Base-by-base conservation (phyloP, 208 protist genomes). In the Sergeia podlipaevii region DNA sequence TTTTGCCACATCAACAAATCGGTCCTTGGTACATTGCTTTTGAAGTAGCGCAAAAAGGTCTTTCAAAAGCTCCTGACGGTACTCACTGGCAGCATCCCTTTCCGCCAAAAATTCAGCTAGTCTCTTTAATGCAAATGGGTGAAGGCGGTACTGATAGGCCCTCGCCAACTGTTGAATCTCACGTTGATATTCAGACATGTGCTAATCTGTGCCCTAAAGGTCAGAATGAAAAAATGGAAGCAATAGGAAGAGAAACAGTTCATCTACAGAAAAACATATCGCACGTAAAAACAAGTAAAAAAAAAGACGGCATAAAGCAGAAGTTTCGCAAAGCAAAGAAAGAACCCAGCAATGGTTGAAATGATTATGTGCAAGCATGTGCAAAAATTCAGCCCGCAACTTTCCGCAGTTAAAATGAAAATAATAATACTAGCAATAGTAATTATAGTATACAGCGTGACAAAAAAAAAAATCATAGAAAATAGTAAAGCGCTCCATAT, bases 41-140 rank as follows among this genome's bases (percentile, higher is more conserved):
- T 86, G 74, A 38, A 94, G 64, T 1, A 86, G 38, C 18, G 64
- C 23, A 55, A 94, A 94, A 18, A 94, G 28, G 27, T 90, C 86
- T 27, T 78, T 65, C 29, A 93, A 56, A 18, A 80, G 52, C 46
- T 69, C 56, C 21, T 65, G 65, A n/a, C 72, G 74, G 38, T 63
- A 52, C 30, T 74, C 68, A 27, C 65, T 58, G 38, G 73, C 68
- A 10, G 48, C 53, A n/a, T 59, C 63, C 11, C 74, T 49, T 27
- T 64, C 72, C 41, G 38, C 59, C 15, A 91, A 29, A 56, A 85
- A 86, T 23, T 82, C 70, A 8, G 69, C 73, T 15, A 91, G 60
- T 0, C 74, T 58, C 33, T 80, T 79, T 15, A 95, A 48, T 0
- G 87, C 87, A n/a, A 72, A 70, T 1, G 87, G 87, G 54, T 91